Conservation (phyloP, 257 asterid species). For the Solanum pinnatisectum region DNA sequence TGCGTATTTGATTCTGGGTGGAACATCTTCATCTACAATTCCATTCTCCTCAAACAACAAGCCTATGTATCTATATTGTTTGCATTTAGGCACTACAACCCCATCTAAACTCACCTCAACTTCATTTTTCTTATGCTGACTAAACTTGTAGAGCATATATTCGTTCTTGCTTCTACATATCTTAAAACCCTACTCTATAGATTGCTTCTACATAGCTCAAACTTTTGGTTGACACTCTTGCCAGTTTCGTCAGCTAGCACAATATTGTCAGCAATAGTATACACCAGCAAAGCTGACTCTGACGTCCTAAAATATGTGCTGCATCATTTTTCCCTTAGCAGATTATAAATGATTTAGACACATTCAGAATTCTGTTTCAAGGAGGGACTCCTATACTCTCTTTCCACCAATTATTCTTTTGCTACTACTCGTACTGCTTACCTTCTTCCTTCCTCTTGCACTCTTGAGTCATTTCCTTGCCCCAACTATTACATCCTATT, state of each 20-base stretch:
- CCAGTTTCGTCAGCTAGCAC: background rate
- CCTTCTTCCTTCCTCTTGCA: background rate
- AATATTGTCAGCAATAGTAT: background rate
- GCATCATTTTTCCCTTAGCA: background rate
- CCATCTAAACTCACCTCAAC: background rate
- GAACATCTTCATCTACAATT: background rate
- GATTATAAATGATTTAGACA: background rate
- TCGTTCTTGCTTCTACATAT: background rate
- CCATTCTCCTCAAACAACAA: background rate
- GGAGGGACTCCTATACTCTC: background rate
- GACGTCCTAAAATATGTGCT: background rate
- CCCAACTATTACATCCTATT: background rate
- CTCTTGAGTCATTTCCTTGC: background rate
- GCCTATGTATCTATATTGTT: background rate
- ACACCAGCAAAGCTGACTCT: background rate
- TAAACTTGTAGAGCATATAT: background rate
- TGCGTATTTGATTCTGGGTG: background rate
- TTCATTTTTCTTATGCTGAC: background rate
- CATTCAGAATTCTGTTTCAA: background rate
- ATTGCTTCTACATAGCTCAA: background rate
- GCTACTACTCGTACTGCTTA: background rate
- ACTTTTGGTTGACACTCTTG: background rate
- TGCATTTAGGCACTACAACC: background rate
- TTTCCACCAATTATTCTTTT: background rate
- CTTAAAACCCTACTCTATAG: background rate